These are phyloP conservation scores for Poa annua DNA, from an alignment of 176 grass and related monocot species.

Conservation along the genomic window DNA sequence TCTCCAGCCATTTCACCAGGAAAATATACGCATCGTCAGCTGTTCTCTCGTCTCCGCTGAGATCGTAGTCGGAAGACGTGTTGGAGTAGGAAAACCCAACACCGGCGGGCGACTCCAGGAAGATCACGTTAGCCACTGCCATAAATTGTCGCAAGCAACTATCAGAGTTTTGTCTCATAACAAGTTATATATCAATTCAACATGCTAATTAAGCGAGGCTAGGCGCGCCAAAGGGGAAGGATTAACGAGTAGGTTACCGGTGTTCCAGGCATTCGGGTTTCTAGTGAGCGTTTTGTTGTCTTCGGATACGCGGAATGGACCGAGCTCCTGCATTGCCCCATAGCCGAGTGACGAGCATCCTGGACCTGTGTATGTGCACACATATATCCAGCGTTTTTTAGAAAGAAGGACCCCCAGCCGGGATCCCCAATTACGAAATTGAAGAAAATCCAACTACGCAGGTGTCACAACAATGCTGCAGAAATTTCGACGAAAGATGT, in stretches of 20 bases:
- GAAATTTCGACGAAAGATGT: background rate
- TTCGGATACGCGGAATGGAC: conserved; percentile 50
- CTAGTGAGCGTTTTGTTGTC: conserved; percentile 53
- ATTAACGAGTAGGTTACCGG: conserved; percentile 9
- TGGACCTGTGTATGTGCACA: conserved; percentile 32
- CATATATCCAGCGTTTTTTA: background rate
- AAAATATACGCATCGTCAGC: conserved; percentile 40
- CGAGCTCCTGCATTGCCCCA: conserved; percentile 58
- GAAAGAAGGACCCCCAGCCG: no score
- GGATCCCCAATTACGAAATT: background rate
- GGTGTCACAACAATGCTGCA: background rate
- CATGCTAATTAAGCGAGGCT: background rate
- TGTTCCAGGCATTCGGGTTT: conserved; percentile 56
- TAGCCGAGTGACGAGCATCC: conserved; percentile 61
- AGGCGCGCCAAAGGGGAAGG: background rate
- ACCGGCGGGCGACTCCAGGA: conserved; percentile 64
- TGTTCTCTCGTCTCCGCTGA: conserved; percentile 44
- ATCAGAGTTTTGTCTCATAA: background rate
- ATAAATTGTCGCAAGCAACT: background rate
- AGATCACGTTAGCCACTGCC: conserved; percentile 59
- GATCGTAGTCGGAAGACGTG: conserved; percentile 36
- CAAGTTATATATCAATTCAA: background rate
- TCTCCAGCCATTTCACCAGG: conserved; percentile 47
- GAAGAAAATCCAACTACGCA: background rate
- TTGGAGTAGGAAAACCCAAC: conserved; percentile 70